Conservation (phyloP, 1,284 basidiomycete genomes). For the Exobasidium rhododendri region DNA sequence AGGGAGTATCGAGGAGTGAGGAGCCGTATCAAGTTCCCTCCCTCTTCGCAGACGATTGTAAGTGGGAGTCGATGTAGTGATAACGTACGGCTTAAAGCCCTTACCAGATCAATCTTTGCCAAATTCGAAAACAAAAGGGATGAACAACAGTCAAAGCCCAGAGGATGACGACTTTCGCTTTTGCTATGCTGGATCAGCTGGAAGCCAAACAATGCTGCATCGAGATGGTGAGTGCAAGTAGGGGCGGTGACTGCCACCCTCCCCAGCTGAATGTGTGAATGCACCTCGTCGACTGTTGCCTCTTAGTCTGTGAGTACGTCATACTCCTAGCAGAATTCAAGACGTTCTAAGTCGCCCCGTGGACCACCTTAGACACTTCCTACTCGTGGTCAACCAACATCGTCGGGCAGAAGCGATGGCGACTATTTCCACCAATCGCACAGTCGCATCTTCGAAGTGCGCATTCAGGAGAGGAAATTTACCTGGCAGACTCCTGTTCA, state of each 20-base stretch:
- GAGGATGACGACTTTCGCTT: conserved; percentile 58
- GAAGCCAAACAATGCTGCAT: conserved; percentile 35
- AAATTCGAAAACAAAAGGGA: conserved; percentile 17
- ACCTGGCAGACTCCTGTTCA: too few species aligned
- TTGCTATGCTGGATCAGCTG: conserved; percentile 40
- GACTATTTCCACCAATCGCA: conserved; percentile 59
- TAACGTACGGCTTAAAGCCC: neutral
- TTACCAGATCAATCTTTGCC: neutral
- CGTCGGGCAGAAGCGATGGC: conserved; percentile 61
- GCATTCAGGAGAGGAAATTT: too few species aligned
- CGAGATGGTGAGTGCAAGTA: conserved; percentile 35
- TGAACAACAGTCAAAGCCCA: conserved; percentile 36
- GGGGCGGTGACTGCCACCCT: too few species aligned
- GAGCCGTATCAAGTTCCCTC: conserved; percentile 58
- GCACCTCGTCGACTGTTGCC: too few species aligned
- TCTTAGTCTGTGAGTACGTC: neutral
- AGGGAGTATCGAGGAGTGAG: conserved; percentile 1
- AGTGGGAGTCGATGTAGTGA: conserved; percentile 53
- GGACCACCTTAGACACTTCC: conserved; percentile 55
- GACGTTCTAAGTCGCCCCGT: too few species aligned
- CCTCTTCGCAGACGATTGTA: conserved; percentile 61
- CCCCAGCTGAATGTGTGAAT: too few species aligned
- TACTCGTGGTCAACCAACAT: conserved; percentile 64
- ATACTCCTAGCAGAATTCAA: too few species aligned
- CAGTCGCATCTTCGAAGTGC: conserved; percentile 35